Base-by-base conservation (phyloP, 495 filamentous ascomycete genomes). In the Annulohypoxylon maeteangense region DNA sequence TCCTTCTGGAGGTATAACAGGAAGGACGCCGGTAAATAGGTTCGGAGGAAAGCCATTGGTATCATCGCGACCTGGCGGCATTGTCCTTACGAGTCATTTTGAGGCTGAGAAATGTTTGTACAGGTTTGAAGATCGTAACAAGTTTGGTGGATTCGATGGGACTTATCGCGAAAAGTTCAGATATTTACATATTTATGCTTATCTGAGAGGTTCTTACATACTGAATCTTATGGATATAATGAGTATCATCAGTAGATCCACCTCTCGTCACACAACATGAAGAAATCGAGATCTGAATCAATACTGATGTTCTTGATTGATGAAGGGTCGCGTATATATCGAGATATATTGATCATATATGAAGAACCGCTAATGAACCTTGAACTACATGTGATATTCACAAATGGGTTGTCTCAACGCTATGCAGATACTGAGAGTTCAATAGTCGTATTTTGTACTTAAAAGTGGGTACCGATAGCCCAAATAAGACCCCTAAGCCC, bases 1-100 rank as follows among this genome's bases (percentile, higher is more conserved):
- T n/a, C 68, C 51, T 8, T 79, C 78, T 32, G 76, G 74, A 18
- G 80, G 79, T 57, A 82, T 67, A 23, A 77, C 79, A 32, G 81
- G 82, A 7, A 81, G 79, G 38, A 82, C 54, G 64, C 78, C 80
- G 53, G 58, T 63, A 60, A 75, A 73, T 60, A 78, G 36, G 61
- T 74, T 51, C 45, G 31, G 67, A 53, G 63, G 57, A 22, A 67
- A 72, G 36, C 67, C 62, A 58, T 62, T 48, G 23, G 42, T 59
- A 36, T 78, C 75, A 72, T 78, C 74, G 63, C 56, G 75, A 57
- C 75, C 74, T 63, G 75, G 61, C 44, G 75, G 70, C 75, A 78
- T 78, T 66, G 68, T 73, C 48, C 62, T 67, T 38, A 68, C 62
- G 53, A 66, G 22, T 70, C 75, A 78, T 78, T 71, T 78, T 75